phyloP scores from a whole-genome alignment of 2,329 filamentous ascomycete genomes.

The Dothideomycetidae sp. region DNA sequence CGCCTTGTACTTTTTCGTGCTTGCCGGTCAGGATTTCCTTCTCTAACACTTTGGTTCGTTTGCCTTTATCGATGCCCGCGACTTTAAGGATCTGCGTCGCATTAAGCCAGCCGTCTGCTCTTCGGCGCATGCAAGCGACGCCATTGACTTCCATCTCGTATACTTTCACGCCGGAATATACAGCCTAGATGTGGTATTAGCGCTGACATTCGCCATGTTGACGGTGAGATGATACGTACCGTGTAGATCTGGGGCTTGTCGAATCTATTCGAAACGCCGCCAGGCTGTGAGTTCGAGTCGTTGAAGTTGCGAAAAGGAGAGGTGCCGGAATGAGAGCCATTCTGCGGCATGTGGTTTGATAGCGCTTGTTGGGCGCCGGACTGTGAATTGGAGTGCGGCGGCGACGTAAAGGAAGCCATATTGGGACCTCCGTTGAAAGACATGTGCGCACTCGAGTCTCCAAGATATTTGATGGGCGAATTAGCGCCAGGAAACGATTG shows the following conservation, averaged over 20 bases:
- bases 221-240: slow-evolving; percentile 20
- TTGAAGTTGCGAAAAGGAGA: slow-evolving; percentile 7
- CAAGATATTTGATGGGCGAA: slow-evolving; percentile 4
- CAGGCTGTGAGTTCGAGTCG: slow-evolving; percentile 6
- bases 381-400: too few relatives aligned
- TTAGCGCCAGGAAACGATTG: slow-evolving; percentile 2
- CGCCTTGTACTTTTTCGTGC: slow-evolving; percentile 96
- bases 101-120: slow-evolving; percentile 92
- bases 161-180: slow-evolving; percentile 89
- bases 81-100: slow-evolving; percentile 97
- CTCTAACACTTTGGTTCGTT: slow-evolving; percentile 92
- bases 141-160: slow-evolving; percentile 98
- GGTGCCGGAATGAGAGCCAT: slow-evolving; percentile 7
- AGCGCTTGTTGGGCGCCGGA: background rate
- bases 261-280: slow-evolving; percentile 8
- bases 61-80: slow-evolving; percentile 91
- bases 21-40: slow-evolving; percentile 94
- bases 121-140: slow-evolving; percentile 87
- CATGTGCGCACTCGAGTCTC: slow-evolving; percentile 7
- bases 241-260: slow-evolving; percentile 38
- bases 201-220: background rate
- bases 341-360: slow-evolving; percentile 2
- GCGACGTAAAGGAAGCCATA: slow-evolving; percentile 5
- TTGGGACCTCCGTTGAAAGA: slow-evolving; percentile 1
- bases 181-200: slow-evolving; percentile 43